Conservation (phyloP, 495 filamentous ascomycete genomes). For the Daldinia decipiens region DNA sequence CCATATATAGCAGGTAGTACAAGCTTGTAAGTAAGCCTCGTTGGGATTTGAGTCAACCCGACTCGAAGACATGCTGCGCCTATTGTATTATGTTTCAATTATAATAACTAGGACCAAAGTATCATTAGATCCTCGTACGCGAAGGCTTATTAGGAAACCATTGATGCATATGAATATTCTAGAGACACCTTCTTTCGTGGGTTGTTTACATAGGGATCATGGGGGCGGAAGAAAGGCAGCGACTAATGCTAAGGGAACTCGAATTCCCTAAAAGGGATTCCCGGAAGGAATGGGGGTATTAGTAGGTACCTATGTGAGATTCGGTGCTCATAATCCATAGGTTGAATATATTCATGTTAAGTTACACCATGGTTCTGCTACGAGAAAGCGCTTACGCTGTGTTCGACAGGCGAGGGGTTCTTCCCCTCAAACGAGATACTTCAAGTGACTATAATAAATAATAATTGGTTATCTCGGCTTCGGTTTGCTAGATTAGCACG, state of each 20-base stretch:
- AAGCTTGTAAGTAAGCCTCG: neutral
- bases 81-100: constrained; percentile 16
- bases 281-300: neutral
- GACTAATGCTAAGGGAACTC: neutral
- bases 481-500: constrained; percentile 1
- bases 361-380: constrained; percentile 9
- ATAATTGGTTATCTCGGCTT: constrained; percentile 30
- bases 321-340: neutral
- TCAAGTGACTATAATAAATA: constrained; percentile 27
- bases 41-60: constrained; percentile 14
- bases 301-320: neutral
- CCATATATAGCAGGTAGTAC: neutral
- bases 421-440: constrained; percentile 12
- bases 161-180: too few species aligned
- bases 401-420: constrained; percentile 3
- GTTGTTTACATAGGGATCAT: neutral
- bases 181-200: too few species aligned
- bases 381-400: neutral
- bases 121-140: neutral
- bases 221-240: neutral
- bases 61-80: constrained; percentile 7
- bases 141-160: too few species aligned
- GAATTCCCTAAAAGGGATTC: constrained; percentile 6
- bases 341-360: constrained; percentile 11
- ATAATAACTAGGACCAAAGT: constrained; percentile 8